phyloP scores from a whole-genome alignment of 2,329 filamentous ascomycete genomes.

The Verticillium albo-atrum region DNA sequence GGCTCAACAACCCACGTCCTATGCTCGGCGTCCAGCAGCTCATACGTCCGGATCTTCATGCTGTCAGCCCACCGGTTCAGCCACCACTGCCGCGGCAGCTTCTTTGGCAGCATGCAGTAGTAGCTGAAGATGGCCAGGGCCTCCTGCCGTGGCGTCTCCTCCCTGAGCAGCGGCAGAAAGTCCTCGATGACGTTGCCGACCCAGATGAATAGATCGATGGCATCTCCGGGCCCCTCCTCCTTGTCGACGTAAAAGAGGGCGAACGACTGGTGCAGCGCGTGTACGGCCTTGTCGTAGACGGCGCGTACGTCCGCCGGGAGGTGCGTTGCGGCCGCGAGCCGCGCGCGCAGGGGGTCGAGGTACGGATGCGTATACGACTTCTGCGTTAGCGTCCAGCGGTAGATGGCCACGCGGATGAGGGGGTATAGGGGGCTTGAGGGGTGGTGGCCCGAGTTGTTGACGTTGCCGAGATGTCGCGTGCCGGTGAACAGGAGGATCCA shows the following conservation, averaged over 20 bases:
- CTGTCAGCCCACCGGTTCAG: constrained; percentile 27
- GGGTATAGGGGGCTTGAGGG: constrained; percentile 8
- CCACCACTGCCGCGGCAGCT: constrained; percentile 28
- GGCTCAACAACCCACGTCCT: constrained; percentile 23
- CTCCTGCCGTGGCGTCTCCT: constrained; percentile 16
- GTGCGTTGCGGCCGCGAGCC: constrained; percentile 9
- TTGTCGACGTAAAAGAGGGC: constrained; percentile 13
- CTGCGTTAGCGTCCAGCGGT: background rate
- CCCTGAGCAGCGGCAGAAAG: constrained; percentile 27
- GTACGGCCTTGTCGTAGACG: constrained; percentile 24
- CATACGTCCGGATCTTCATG: constrained; percentile 24
- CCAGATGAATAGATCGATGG: constrained; percentile 32
- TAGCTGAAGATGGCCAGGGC: constrained; percentile 28
- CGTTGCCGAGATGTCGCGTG: constrained; percentile 1
- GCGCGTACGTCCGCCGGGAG: constrained; percentile 9
- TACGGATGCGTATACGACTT: constrained; percentile 11
- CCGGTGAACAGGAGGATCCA: constrained; percentile 16
- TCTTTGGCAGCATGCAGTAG: constrained; percentile 26
- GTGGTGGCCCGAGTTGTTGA: constrained; percentile 2
- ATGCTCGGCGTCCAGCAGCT: constrained; percentile 28
- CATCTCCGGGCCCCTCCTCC: background rate
- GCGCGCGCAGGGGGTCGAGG: constrained; percentile 17
- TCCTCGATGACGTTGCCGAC: constrained; percentile 28
- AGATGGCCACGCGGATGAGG: constrained; percentile 5
- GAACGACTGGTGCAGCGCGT: constrained; percentile 27